Conservation (phyloP, 495 filamentous ascomycete species). For the Bacidia gigantensis region DNA sequence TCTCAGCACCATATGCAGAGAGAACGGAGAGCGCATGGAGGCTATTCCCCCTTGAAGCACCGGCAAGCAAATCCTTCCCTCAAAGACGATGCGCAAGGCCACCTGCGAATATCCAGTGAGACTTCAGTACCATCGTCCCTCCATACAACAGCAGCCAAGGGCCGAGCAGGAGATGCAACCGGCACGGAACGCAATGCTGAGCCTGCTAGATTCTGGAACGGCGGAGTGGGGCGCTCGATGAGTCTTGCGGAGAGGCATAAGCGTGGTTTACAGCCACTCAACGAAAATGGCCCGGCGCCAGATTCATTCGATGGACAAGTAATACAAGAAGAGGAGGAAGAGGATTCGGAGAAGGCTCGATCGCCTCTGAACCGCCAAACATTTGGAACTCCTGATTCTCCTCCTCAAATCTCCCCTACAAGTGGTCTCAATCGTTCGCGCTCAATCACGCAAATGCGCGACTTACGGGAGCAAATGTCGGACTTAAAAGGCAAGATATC, state of each 20-base stretch:
- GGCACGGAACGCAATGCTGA: constrained; percentile 10
- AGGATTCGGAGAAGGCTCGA: constrained; percentile 2
- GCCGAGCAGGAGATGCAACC: constrained; percentile 2
- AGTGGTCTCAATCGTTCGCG: constrained; percentile 33
- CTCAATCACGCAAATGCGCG: constrained; percentile 60
- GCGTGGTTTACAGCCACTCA: constrained; percentile 20
- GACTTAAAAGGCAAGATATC: constrained; percentile 87
- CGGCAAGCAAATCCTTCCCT: constrained; percentile 21
- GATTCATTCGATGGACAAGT: constrained; percentile 14
- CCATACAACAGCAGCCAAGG: constrained; percentile 21
- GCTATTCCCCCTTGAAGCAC: constrained; percentile 23
- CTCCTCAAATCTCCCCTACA: constrained; percentile 3
- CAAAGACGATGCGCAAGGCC: constrained; percentile 29
- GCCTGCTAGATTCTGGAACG: constrained; percentile 17
- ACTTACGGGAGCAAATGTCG: constrained; percentile 84
- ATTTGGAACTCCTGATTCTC: not conserved
- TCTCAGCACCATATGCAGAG: constrained; percentile 12
- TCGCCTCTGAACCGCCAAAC: not conserved
- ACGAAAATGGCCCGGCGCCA: constrained; percentile 22
- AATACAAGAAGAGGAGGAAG: constrained; percentile 1
- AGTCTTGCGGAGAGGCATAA: constrained; percentile 12
- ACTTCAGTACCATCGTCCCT: constrained; percentile 35
- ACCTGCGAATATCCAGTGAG: constrained; percentile 44
- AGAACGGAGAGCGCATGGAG: constrained; percentile 6
- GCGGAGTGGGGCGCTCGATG: constrained; percentile 17